Evolutionary conservation across 768 basidiomycete genomes (phyloP), one percentile per base, ranked within the genome.

Genomic region (Suillus subaureus): DNA sequence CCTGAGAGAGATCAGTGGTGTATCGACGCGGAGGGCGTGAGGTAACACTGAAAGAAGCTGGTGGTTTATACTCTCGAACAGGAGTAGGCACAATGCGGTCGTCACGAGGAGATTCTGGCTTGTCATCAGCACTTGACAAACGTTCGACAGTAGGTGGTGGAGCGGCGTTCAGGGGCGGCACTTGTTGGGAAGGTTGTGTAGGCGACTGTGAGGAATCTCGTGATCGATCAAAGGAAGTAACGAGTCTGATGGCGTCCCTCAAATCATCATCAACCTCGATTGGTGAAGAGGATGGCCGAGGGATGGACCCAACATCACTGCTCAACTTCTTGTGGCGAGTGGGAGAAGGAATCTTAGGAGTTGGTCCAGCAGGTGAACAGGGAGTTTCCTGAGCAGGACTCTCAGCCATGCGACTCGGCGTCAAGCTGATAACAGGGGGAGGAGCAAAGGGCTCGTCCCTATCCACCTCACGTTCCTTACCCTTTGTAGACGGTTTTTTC

Each of bases 41-140:
- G 2, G 85, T 87, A 55, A 89, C 88, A 65, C 85, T 85, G 70
- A 89, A 89, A 33, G 87, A 79, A 8, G 86, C 82, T 12, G 82
- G 82, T 5, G 87, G 84, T 56, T 83, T 77, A 39, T 86, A 82
- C 70, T 83, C 79, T 67, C 84, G 85, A 67, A 89, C 88, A 28
- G 83, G 83, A 57, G 88, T 88, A 11, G 88, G 88, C 23, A 84
- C 69, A 21, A 78, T 77, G 42, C 66, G 70, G 31, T 77, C 64
- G 56, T 43, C 52, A 49, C 21, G 47, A 31, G n/a, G 58, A 37
- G 56, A 66, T 63, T 26, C 63, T 61, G 35, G 51, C 6, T 58
- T 49, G 37, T 51, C 67, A 33, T 42, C 37, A 28, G 16, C 28
- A 28, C 35, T 26, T 33, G 54, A 49, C 12, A 64, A 49, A 26